Percentiles rank a stretch among this genome's conserved stretches.
These are phyloP conservation scores for Uncinocarpus reesii DNA, from an alignment of 2,329 filamentous ascomycete species.

Conservation along the genomic window DNA sequence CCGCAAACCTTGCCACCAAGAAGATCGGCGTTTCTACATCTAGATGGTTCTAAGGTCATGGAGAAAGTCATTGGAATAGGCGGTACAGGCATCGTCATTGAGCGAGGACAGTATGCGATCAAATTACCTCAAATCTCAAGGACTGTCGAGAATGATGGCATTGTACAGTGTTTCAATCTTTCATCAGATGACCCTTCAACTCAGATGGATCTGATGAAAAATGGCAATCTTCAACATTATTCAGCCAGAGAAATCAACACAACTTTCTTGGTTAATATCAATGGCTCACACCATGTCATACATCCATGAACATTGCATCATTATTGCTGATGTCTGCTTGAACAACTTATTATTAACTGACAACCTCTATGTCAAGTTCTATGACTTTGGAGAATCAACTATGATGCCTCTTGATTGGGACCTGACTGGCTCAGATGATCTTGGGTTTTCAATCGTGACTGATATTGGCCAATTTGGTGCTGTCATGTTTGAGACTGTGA, in stretches of 20 bases:
- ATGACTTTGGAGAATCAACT: slow-evolving; percentile 19
- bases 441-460: slow-evolving; percentile 14
- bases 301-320: slow-evolving; percentile 22
- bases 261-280: slow-evolving; percentile 21
- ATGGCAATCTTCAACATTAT: slow-evolving; percentile 22
- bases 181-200: slow-evolving; percentile 14
- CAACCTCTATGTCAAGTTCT: slow-evolving; percentile 18
- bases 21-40: slow-evolving; percentile 15
- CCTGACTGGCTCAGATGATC: slow-evolving; percentile 12
- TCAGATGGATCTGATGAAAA: slow-evolving; percentile 19
- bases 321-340: slow-evolving; percentile 23
- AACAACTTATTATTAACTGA: slow-evolving; percentile 9
- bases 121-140: slow-evolving; percentile 18
- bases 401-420: slow-evolving; percentile 15
- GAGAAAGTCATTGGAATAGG: slow-evolving; percentile 18
- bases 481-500: slow-evolving; percentile 15
- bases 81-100: slow-evolving; percentile 18
- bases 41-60: slow-evolving; percentile 15
- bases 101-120: slow-evolving; percentile 17
- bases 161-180: slow-evolving; percentile 13
- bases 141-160: slow-evolving; percentile 16
- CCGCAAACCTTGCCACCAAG: slow-evolving; percentile 10
- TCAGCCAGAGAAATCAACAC: slow-evolving; percentile 16
- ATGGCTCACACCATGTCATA: slow-evolving; percentile 21
- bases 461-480: slow-evolving; percentile 15